Percentiles rank a stretch among this genome's conserved stretches.
Evolutionary conservation across 805 yeast genomes (phyloP).

Genomic region (Ogataea nonfermentans): DNA sequence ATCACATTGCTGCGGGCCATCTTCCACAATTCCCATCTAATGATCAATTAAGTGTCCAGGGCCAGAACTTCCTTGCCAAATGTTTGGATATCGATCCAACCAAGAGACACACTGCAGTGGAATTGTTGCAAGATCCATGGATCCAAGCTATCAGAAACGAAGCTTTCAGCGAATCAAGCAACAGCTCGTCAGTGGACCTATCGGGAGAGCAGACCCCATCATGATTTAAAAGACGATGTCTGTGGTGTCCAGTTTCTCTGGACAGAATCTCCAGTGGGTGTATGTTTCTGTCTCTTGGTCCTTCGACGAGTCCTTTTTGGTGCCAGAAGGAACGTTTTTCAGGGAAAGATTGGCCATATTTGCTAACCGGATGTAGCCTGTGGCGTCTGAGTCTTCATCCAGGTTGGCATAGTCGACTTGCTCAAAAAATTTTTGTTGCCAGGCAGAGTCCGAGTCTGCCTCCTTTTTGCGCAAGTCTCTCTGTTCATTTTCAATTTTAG

Average conservation of each 20-base stretch:
- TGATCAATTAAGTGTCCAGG: slow-evolving; percentile 75
- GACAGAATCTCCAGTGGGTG: slow-evolving; percentile 69
- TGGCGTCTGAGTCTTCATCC: slow-evolving; percentile 35
- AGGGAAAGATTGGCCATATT: slow-evolving; percentile 54
- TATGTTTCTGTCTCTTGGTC: slow-evolving; percentile 51
- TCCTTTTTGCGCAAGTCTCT: slow-evolving; percentile 79
- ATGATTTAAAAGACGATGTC: slow-evolving; percentile 47
- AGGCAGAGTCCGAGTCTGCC: slow-evolving; percentile 54
- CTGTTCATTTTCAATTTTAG: slow-evolving; percentile 78
- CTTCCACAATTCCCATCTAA: slow-evolving; percentile 78
- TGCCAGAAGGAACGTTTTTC: slow-evolving; percentile 68
- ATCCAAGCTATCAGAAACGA: slow-evolving; percentile 65
- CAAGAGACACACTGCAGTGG: slow-evolving; percentile 79
- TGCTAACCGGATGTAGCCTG: slow-evolving; percentile 39
- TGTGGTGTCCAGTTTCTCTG: slow-evolving; percentile 48
- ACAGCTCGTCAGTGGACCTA: slow-evolving; percentile 21
- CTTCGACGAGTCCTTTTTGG: slow-evolving; percentile 34
- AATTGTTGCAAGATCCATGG: slow-evolving; percentile 88
- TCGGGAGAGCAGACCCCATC: slow-evolving; percentile 9
- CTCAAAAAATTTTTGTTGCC: slow-evolving; percentile 86
- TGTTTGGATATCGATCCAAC: slow-evolving; percentile 83
- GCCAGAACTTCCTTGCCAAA: slow-evolving; percentile 65
- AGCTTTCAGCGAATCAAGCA: slow-evolving; percentile 54
- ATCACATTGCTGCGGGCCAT: slow-evolving; percentile 95
- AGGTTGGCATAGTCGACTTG: slow-evolving; percentile 38